Conservation (phyloP, 352 stramenopile species). For the Globisporangium nagaii region DNA sequence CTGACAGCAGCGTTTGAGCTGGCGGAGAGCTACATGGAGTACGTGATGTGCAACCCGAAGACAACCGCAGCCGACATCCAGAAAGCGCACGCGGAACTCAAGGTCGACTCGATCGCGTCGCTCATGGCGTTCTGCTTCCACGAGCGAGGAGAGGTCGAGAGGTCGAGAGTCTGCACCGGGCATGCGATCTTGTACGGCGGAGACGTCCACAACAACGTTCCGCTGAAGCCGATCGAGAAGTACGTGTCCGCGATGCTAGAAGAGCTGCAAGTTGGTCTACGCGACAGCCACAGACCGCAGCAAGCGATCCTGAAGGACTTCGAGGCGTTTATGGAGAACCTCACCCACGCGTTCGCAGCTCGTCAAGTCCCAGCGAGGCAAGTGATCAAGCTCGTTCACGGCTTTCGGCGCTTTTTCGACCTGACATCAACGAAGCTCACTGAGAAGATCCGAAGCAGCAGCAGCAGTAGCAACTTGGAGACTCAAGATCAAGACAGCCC, state of each 20-base stretch:
- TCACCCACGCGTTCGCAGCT: constrained; percentile 29
- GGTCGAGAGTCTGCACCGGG: constrained; percentile 32
- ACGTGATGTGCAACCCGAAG: constrained; percentile 45
- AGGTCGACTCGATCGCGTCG: constrained; percentile 48
- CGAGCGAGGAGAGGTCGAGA: constrained; percentile 22
- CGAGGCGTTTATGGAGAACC: constrained; percentile 30
- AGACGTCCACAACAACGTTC: constrained; percentile 18
- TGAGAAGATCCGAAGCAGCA: constrained; percentile 14
- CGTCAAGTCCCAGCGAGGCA: constrained; percentile 19
- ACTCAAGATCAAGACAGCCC: background rate
- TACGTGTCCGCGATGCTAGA: constrained; percentile 44
- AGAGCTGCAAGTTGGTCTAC: constrained; percentile 16
- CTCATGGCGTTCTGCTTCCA: constrained; percentile 55
- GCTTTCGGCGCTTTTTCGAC: constrained; percentile 33
- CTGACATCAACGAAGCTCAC: constrained; percentile 16
- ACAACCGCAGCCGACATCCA: constrained; percentile 22
- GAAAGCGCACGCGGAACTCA: constrained; percentile 39
- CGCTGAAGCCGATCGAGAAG: constrained; percentile 32
- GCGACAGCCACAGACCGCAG: background rate
- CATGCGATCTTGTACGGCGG: constrained; percentile 53
- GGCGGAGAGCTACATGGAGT: constrained; percentile 52
- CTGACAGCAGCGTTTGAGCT: constrained; percentile 45
- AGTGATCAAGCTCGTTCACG: constrained; percentile 17
- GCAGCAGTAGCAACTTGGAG: background rate
- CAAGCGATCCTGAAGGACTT: constrained; percentile 14